phyloP scores from a whole-genome alignment of 441 rosid species.

The Brassica balearica region DNA sequence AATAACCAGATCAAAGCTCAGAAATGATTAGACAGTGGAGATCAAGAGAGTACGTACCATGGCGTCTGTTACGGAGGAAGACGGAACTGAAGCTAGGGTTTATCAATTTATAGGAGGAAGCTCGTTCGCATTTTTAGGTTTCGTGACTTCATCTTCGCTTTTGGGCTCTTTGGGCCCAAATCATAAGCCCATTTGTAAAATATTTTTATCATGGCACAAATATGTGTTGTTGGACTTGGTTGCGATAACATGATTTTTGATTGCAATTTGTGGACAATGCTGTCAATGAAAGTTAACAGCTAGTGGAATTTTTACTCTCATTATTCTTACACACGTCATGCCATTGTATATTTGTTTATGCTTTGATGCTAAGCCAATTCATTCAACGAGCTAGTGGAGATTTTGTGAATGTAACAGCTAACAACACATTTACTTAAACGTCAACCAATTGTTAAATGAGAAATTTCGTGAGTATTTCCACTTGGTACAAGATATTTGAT shows the following conservation, averaged over 20 bases:
- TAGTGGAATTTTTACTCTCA: not conserved
- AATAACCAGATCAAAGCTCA: conserved; percentile 14
- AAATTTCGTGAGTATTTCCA: no score
- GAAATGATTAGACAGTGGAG: not conserved
- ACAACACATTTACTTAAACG: no score
- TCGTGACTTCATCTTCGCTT: not conserved
- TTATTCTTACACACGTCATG: not conserved
- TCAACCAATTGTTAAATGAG: no score
- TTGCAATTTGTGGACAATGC: not conserved
- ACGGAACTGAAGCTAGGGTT: conserved; percentile 30
- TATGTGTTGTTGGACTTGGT: not conserved
- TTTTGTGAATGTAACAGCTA: no score
- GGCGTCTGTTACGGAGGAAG: conserved; percentile 35
- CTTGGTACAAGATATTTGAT: no score
- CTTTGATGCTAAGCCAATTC: not conserved
- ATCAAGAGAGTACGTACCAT: conserved; percentile 52
- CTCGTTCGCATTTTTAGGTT: conserved; percentile 25
- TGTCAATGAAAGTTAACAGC: not conserved
- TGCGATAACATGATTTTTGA: not conserved
- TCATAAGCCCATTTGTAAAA: conserved; percentile 13
- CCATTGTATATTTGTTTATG: not conserved
- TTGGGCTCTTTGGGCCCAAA: conserved; percentile 15
- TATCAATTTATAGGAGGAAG: conserved; percentile 22
- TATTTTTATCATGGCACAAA: not conserved
- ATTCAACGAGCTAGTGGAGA: not conserved